Conservation (phyloP, 2,329 filamentous ascomycete genomes). For the Curvularia eragrostidis region DNA sequence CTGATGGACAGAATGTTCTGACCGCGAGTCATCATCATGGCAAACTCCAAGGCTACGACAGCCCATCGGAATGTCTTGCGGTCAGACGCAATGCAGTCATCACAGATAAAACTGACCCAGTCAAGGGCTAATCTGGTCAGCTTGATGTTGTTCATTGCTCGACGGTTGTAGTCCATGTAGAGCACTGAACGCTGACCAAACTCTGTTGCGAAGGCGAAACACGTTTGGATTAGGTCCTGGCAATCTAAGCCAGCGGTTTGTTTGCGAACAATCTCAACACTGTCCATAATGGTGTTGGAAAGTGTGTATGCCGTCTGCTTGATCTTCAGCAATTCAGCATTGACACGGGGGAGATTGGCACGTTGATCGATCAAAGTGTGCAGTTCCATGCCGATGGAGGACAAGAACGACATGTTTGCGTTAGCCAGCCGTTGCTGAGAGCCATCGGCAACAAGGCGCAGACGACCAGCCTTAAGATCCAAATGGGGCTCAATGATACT, state of each 20-base stretch:
- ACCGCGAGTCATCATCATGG: slow-evolving; percentile 95
- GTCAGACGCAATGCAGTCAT: slow-evolving; percentile 93
- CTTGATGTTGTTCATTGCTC: slow-evolving; percentile 97
- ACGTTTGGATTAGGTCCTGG: slow-evolving; percentile 95
- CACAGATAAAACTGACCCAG: slow-evolving; percentile 97
- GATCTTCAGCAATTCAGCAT: slow-evolving; percentile 88
- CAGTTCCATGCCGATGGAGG: slow-evolving; percentile 81
- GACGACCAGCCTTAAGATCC: slow-evolving; percentile 84
- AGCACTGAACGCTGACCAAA: slow-evolving; percentile 94
- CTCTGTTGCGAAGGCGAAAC: slow-evolving; percentile 98
- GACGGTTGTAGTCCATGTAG: slow-evolving; percentile 93
- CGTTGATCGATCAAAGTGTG: slow-evolving; percentile 90
- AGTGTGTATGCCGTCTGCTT: slow-evolving; percentile 95
- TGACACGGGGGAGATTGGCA: slow-evolving; percentile 91
- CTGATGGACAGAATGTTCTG: slow-evolving; percentile 91
- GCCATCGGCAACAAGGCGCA: slow-evolving; percentile 87
- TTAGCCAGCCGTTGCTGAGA: slow-evolving; percentile 78
- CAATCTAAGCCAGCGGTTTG: slow-evolving; percentile 86
- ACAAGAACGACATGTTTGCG: slow-evolving; percentile 78
- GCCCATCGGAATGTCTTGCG: slow-evolving; percentile 98
- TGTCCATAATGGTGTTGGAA: slow-evolving; percentile 98
- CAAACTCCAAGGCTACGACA: slow-evolving; percentile 91
- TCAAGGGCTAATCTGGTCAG: slow-evolving; percentile 91
- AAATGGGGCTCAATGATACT: slow-evolving; percentile 77
- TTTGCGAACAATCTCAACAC: slow-evolving; percentile 87